Evolutionary conservation across 306 rosid genomes (phyloP).

Genomic region (Oemleria cerasiformis): DNA sequence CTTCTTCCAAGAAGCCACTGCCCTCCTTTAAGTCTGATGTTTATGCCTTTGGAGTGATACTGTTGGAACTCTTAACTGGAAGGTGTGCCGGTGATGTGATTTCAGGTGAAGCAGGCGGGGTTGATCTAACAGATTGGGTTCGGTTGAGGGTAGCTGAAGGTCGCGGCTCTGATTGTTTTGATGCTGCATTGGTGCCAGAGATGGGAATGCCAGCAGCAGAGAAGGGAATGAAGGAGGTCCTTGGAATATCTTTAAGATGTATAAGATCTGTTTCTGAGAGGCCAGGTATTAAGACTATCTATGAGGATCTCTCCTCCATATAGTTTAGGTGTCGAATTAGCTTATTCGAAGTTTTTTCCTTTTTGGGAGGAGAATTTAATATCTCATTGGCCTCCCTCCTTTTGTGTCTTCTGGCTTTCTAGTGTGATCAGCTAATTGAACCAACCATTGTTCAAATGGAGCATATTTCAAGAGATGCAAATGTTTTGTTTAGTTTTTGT

Average conservation of each 20-base stretch:
- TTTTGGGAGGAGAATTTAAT: constrained; percentile 62
- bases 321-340: constrained; percentile 42
- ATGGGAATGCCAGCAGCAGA: constrained; percentile 62
- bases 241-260: constrained; percentile 79
- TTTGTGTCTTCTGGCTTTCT: constrained; percentile 39
- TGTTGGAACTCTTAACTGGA: constrained; percentile 86
- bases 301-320: constrained; percentile 93
- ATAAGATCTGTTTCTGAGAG: constrained; percentile 75
- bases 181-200: constrained; percentile 57
- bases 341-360: constrained; percentile 31
- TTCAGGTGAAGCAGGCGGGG: constrained; percentile 76
- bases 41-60: constrained; percentile 89
- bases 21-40: constrained; percentile 98
- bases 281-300: constrained; percentile 90
- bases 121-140: constrained; percentile 88
- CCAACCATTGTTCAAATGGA: constrained; percentile 46
- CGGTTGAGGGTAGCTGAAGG: constrained; percentile 79
- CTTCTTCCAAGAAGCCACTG: constrained; percentile 88
- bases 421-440: constrained; percentile 33
- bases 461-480: constrained; percentile 32
- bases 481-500: background rate
- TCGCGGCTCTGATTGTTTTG: constrained; percentile 81
- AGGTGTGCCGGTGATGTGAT: constrained; percentile 97
- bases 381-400: constrained; percentile 65
- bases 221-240: constrained; percentile 91